Base-by-base conservation (phyloP, 768 basidiomycete species). In the Suillus occidentalis region DNA sequence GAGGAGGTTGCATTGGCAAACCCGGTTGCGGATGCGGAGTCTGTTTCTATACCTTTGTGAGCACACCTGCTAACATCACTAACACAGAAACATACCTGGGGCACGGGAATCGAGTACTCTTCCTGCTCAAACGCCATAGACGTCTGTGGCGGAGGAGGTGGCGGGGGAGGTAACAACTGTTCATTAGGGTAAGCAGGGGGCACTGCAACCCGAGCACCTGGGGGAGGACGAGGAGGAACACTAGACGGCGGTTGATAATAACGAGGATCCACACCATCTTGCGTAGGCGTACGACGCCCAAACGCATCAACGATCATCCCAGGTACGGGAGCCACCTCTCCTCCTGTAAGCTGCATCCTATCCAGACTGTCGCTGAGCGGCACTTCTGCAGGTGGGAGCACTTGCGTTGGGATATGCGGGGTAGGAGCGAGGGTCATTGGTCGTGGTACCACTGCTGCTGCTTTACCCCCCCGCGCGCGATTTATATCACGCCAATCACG, bases 401-500 rank as follows among this genome's bases (percentile, higher is more conserved):
- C 66, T 45, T 75, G 78, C 14, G 72, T 70, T 71, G 73, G 66
- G 60, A 52, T 76, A 36, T 73, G 76, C 70, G 65, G 74, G 63
- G 61, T 78, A 69, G 63, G 74, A 61, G 73, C 71, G 56, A 79
- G 74, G 62, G 69, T 40, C 65, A 77, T 55, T 63, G 83, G 79
- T 58, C 68, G 52, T 47, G 78, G 77, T 43, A 77, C 77, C 65
- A 79, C 79, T 67, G 84, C 65, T 59, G 75, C 67, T 67, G 78
- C 71, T 71, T 73, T 85, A 63, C 83, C 83, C 39, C 80, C 82
- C 73, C 90, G 86, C 72, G 79, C 78, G 70, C 83, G 85, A 76
- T 98, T 96, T 80, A 97, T 97, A 72, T 94, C 92, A 62, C 91
- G 89, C 85, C 93, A 89, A 76, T 95, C 91, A 60, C 90, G 87